Percentiles rank a stretch among this genome's conserved stretches.
phyloP scores from a whole-genome alignment of 1,284 basidiomycete species.

The Moesziomyces antarcticus region DNA sequence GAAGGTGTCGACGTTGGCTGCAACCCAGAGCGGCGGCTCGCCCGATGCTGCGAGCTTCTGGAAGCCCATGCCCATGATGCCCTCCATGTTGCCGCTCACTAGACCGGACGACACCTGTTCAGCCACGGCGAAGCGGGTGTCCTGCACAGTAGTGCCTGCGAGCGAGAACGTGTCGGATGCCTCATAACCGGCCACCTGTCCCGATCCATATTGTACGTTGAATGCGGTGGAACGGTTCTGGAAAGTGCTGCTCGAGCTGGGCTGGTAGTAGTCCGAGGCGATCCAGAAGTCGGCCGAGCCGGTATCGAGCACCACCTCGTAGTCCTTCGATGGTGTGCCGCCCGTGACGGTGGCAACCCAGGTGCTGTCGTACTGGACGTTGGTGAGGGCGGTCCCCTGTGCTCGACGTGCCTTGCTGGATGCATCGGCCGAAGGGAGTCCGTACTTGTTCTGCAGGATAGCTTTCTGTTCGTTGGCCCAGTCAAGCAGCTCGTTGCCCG shows the following conservation, averaged over 20 bases:
- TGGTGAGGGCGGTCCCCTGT: slow-evolving; percentile 29
- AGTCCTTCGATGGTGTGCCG: slow-evolving; percentile 37
- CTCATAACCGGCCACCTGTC: slow-evolving; percentile 43
- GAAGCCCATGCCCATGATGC: slow-evolving; percentile 61
- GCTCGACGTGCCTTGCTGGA: slow-evolving; percentile 11
- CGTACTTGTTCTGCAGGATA: slow-evolving; percentile 53
- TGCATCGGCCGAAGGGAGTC: slow-evolving; percentile 12
- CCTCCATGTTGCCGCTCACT: slow-evolving; percentile 28
- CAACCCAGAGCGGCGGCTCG: slow-evolving; percentile 48
- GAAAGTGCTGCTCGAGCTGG: slow-evolving; percentile 33
- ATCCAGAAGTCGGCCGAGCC: slow-evolving; percentile 56
- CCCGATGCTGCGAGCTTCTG: slow-evolving; percentile 27
- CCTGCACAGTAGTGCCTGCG: slow-evolving; percentile 31
- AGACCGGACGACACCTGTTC: slow-evolving; percentile 31
- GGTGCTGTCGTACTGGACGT: slow-evolving; percentile 51
- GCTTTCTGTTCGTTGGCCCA: slow-evolving; percentile 55
- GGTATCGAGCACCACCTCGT: slow-evolving; percentile 55
- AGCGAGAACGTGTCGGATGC: slow-evolving; percentile 39
- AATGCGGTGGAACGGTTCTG: slow-evolving; percentile 35
- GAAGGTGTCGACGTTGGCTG: slow-evolving; percentile 39
- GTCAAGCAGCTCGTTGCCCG: slow-evolving; percentile 34
- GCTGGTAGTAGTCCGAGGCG: slow-evolving; percentile 20
- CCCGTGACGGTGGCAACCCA: slow-evolving; percentile 47
- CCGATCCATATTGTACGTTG: slow-evolving; percentile 47
- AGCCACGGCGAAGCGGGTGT: slow-evolving; percentile 57